Evolutionary conservation across 2,329 filamentous ascomycete genomes (phyloP).

Genomic region (Fusarium lyarnte): DNA sequence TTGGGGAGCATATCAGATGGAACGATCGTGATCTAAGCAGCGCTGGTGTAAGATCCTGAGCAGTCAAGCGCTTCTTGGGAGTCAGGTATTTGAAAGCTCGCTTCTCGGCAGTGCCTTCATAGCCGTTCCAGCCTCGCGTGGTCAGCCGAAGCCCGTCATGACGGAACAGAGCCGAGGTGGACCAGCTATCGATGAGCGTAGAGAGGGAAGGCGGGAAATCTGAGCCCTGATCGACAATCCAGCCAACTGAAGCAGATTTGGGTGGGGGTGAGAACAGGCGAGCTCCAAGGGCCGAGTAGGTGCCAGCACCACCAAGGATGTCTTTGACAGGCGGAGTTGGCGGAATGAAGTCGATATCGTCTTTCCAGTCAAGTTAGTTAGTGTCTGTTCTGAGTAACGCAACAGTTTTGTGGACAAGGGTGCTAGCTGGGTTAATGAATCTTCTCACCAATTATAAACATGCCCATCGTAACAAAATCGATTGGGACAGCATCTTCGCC

Average conservation of each 20-base stretch:
- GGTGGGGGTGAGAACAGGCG: conserved; percentile 82
- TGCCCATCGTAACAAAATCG: conserved; percentile 76
- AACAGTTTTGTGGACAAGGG: neutral
- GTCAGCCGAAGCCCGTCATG: conserved; percentile 74
- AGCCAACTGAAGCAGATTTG: conserved; percentile 76
- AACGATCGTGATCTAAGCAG: conserved; percentile 80
- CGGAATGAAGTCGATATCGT: conserved; percentile 88
- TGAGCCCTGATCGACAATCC: conserved; percentile 89
- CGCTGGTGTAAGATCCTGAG: conserved; percentile 71
- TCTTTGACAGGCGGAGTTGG: conserved; percentile 74
- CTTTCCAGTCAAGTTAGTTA: conserved; percentile 60
- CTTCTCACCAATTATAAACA: conserved; percentile 76
- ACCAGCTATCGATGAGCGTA: conserved; percentile 75
- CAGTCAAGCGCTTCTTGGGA: conserved; percentile 83
- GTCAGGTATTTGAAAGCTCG: conserved; percentile 87
- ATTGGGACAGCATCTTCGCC: conserved; percentile 43
- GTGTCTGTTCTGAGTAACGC: neutral
- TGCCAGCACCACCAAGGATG: conserved; percentile 88
- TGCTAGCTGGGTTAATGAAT: neutral
- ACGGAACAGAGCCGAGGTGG: conserved; percentile 77
- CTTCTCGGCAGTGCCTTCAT: conserved; percentile 74
- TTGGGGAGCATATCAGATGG: conserved; percentile 86
- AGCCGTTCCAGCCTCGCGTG: conserved; percentile 93
- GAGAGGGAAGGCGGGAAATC: conserved; percentile 81
- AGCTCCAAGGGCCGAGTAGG: conserved; percentile 88